Percentiles rank a stretch among this genome's conserved stretches.
These are phyloP conservation scores for Meripilus lineatus DNA, from an alignment of 1,284 basidiomycete genomes.

Conservation along the genomic window DNA sequence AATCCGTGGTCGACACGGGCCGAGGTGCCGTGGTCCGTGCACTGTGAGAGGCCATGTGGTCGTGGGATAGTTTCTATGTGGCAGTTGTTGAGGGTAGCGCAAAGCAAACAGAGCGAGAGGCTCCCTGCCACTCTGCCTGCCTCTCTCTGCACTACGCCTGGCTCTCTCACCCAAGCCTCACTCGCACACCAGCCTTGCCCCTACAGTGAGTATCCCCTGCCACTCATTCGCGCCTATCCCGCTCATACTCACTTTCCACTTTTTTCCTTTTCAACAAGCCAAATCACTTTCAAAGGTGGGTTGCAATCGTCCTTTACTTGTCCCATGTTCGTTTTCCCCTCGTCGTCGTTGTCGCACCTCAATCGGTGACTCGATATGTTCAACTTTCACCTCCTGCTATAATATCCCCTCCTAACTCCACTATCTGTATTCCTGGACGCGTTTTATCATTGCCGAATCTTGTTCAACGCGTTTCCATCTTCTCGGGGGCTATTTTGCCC, in stretches of 20 bases:
- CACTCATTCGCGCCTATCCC: neutral
- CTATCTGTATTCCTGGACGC: no score
- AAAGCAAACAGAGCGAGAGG: no score
- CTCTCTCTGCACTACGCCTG: no score
- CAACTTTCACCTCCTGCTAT: neutral
- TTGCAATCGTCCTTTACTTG: neutral
- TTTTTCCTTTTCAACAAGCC: neutral
- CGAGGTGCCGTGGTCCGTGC: neutral
- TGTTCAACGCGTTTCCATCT: neutral
- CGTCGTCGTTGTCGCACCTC: neutral
- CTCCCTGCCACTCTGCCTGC: no score
- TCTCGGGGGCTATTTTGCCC: neutral
- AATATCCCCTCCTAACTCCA: no score
- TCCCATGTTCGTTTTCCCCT: neutral
- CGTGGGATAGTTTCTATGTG: neutral
- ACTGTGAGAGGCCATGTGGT: neutral
- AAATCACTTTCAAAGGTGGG: neutral
- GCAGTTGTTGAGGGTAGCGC: neutral
- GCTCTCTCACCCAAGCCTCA: no score
- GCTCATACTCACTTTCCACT: neutral
- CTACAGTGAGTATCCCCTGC: neutral
- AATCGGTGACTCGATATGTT: neutral
- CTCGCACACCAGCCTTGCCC: neutral
- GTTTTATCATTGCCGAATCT: neutral
- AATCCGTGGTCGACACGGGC: neutral